These are phyloP conservation scores for Atkinsonella hypoxylon DNA, from an alignment of 2,329 filamentous ascomycete genomes.

Conservation along the genomic window DNA sequence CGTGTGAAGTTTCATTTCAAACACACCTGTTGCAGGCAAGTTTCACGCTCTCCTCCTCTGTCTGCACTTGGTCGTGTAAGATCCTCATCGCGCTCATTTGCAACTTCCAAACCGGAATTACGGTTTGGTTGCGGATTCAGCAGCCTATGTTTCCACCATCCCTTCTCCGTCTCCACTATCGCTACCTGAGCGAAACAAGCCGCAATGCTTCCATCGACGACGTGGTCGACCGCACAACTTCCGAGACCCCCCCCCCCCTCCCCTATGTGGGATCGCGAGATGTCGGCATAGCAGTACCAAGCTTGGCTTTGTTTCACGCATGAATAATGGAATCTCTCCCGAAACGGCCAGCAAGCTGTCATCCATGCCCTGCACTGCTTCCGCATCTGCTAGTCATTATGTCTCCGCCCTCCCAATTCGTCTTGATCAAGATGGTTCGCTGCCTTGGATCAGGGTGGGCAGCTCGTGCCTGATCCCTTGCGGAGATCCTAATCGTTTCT, in stretches of 20 bases:
- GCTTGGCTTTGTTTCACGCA: neutral
- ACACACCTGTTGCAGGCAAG: slow-evolving; percentile 2
- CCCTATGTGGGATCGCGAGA: neutral
- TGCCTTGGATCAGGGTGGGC: neutral
- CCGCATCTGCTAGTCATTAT: no score
- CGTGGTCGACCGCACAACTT: neutral
- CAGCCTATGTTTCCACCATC: neutral
- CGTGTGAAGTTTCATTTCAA: slow-evolving; percentile 6
- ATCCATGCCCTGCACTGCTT: neutral
- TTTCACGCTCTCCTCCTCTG: neutral
- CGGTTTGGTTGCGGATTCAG: neutral
- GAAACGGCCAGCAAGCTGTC: neutral
- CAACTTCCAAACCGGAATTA: neutral
- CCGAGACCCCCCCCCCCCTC: no score
- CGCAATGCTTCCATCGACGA: neutral
- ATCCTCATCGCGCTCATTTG: neutral
- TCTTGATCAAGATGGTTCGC: neutral
- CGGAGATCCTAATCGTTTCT: neutral
- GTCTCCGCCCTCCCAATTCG: neutral
- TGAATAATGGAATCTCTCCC: neutral
- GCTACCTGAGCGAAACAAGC: neutral
- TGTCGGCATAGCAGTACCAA: neutral
- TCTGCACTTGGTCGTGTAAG: neutral
- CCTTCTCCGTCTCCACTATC: neutral
- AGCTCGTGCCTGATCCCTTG: neutral